Conservation (phyloP, 2,329 filamentous ascomycete genomes). For the Epichloe amarillans region DNA sequence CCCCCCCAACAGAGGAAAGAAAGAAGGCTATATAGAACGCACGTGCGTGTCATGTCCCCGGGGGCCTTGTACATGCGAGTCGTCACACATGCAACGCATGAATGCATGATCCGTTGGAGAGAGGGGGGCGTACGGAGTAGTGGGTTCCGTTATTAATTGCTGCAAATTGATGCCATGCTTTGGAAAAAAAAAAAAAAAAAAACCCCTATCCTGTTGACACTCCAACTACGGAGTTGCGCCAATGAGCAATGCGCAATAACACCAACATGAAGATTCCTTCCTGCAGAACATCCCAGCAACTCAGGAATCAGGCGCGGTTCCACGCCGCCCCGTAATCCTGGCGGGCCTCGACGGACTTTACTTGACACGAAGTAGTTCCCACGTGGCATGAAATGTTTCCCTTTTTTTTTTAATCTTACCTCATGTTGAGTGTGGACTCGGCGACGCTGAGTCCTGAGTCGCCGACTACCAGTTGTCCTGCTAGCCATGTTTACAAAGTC, state of each 20-base stretch:
- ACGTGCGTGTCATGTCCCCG: conserved; percentile 2
- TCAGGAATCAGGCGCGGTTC: conserved; percentile 14
- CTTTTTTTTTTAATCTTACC: too few species aligned
- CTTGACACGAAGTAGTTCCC: too few species aligned
- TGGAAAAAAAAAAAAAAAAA: neutral
- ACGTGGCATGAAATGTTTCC: neutral
- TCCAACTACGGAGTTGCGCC: too few species aligned
- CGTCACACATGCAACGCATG: conserved; percentile 1
- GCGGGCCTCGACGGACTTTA: too few species aligned
- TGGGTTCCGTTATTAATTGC: neutral
- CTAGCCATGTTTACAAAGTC: too few species aligned
- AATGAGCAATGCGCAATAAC: too few species aligned
- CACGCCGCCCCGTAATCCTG: conserved; percentile 11
- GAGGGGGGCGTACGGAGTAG: neutral
- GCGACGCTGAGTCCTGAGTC: too few species aligned
- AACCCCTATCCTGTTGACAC: neutral
- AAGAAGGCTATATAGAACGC: neutral
- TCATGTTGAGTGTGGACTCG: too few species aligned
- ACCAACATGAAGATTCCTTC: too few species aligned
- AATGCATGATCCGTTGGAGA: conserved; percentile 1
- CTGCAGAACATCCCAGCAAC: conserved; percentile 1
- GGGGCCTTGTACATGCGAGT: neutral
- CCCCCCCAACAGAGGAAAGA: neutral
- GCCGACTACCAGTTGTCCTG: too few species aligned
- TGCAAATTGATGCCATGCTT: neutral